phyloP scores from a whole-genome alignment of 1,284 basidiomycete species.

The Trichosporon sp. region DNA sequence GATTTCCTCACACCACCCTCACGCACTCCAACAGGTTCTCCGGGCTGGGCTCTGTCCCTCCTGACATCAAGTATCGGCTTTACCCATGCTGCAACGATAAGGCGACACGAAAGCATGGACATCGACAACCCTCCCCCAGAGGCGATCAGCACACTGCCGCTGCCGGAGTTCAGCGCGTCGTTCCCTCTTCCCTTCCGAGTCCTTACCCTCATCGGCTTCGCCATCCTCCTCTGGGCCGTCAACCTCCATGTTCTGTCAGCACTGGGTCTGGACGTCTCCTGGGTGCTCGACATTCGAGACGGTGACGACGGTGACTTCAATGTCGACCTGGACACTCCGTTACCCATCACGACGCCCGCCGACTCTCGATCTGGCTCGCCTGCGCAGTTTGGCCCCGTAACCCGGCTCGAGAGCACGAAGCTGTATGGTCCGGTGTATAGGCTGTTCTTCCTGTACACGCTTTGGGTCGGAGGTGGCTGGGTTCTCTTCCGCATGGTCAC shows the following conservation, averaged over 20 bases:
- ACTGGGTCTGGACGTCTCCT: slow-evolving; percentile 66
- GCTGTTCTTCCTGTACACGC: slow-evolving; percentile 58
- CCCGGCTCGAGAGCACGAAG: slow-evolving; percentile 2
- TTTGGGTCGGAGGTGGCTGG: slow-evolving; percentile 63
- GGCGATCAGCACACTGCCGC: slow-evolving; percentile 13
- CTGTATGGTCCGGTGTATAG: slow-evolving; percentile 63
- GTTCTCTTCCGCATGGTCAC: slow-evolving; percentile 59
- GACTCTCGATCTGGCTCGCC: neutral
- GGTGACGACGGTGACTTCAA: slow-evolving; percentile 15
- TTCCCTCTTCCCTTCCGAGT: slow-evolving; percentile 80
- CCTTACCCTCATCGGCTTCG: slow-evolving; percentile 63
- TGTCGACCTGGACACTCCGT: slow-evolving; percentile 5
- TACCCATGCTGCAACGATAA: slow-evolving; percentile 4
- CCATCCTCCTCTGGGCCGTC: slow-evolving; percentile 72
- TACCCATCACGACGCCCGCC: neutral
- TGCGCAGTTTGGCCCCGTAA: neutral
- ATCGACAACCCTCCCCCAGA: slow-evolving; percentile 42
- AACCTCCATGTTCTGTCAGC: slow-evolving; percentile 75
- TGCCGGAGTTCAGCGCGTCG: slow-evolving; percentile 54
- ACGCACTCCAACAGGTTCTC: neutral
- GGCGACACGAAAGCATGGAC: slow-evolving; percentile 32
- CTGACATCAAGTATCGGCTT: neutral
- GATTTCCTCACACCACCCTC: neutral
- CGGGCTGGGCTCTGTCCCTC: slow-evolving; percentile 1
- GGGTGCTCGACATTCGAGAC: slow-evolving; percentile 53